phyloP scores from a whole-genome alignment of 148 eudicot genomes.

The Polygonum aviculare region DNA sequence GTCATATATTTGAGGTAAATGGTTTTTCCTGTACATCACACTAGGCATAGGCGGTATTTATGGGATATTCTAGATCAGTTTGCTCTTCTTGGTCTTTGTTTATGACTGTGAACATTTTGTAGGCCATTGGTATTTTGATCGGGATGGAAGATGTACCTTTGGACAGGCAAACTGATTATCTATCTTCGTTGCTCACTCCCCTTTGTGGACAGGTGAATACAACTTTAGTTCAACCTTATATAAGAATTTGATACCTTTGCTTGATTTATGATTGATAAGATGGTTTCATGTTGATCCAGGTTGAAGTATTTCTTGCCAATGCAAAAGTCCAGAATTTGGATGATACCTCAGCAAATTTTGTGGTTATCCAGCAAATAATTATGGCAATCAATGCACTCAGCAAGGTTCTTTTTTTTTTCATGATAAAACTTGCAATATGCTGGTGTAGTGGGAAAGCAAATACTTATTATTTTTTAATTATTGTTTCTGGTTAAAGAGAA shows the following conservation, averaged over 20 bases:
- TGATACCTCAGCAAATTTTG: slow-evolving; percentile 41
- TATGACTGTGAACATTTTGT: slow-evolving; percentile 9
- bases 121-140: slow-evolving; percentile 94
- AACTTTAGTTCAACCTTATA: neutral
- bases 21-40: neutral
- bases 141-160: slow-evolving; percentile 92
- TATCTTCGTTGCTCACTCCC: slow-evolving; percentile 80
- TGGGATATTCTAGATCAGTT: neutral
- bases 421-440: neutral
- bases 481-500: neutral
- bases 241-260: neutral
- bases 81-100: neutral
- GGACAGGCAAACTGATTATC: slow-evolving; percentile 74
- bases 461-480: neutral
- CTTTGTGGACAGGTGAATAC: slow-evolving; percentile 78
- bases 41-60: neutral
- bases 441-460: neutral
- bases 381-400: slow-evolving; percentile 96
- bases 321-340: slow-evolving; percentile 47
- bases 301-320: slow-evolving; percentile 49
- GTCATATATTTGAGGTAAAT: slow-evolving; percentile 87
- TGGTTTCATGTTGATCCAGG: slow-evolving; percentile 33
- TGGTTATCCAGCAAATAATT: slow-evolving; percentile 66
- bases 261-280: neutral
- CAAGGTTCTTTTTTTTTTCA: slow-evolving; percentile 49